phyloP scores from a whole-genome alignment of 495 filamentous ascomycete genomes.

The Mycothermus thermophilus region DNA sequence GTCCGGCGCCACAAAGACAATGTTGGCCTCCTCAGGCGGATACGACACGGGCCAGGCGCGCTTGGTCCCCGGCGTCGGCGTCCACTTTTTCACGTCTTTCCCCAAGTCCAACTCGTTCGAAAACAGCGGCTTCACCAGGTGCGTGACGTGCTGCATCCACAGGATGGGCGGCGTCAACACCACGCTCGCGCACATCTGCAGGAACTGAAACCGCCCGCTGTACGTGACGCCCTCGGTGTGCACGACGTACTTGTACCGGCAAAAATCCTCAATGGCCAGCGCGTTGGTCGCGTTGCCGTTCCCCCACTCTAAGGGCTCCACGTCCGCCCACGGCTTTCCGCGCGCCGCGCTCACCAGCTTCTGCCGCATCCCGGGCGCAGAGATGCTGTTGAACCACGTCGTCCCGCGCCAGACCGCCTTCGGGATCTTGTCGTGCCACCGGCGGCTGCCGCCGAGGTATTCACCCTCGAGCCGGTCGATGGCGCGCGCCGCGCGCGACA shows the following conservation, averaged over 20 bases:
- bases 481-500: constrained; percentile 36
- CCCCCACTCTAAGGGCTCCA: constrained; percentile 31
- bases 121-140: constrained; percentile 31
- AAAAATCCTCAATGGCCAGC: constrained; percentile 36
- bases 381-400: constrained; percentile 34
- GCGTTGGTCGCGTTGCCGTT: constrained; percentile 20
- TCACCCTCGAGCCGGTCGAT: constrained; percentile 28
- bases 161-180: constrained; percentile 33
- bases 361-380: constrained; percentile 28
- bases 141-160: constrained; percentile 39
- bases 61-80: constrained; percentile 8
- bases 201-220: constrained; percentile 41
- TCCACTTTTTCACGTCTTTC: constrained; percentile 7
- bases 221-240: constrained; percentile 52
- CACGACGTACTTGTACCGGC: constrained; percentile 38
- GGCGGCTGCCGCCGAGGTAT: background rate
- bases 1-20: constrained; percentile 38
- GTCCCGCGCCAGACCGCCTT: constrained; percentile 61
- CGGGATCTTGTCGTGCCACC: constrained; percentile 41
- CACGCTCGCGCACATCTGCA: constrained; percentile 37
- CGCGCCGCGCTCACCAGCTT: constrained; percentile 26
- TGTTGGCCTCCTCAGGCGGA: constrained; percentile 30
- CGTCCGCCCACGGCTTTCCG: constrained; percentile 35
- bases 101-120: constrained; percentile 18
- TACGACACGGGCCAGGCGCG: constrained; percentile 27